Evolutionary conservation across 495 filamentous ascomycete genomes (phyloP).

Genomic region (Lasiosphaeris hirsuta): DNA sequence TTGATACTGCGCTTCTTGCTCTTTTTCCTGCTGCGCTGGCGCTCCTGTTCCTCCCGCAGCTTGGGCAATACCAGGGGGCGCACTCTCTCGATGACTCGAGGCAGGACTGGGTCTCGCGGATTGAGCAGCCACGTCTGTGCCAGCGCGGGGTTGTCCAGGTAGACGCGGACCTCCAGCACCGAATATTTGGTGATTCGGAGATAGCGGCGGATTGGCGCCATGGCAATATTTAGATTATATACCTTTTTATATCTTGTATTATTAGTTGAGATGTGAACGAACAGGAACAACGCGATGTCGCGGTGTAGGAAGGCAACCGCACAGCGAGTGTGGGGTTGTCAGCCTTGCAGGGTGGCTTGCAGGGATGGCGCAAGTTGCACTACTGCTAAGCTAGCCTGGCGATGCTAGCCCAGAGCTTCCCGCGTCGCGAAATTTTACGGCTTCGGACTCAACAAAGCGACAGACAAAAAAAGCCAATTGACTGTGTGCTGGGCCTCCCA

Average conservation of each 20-base stretch:
- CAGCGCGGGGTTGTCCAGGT: constrained; percentile 84
- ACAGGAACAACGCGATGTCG: neutral
- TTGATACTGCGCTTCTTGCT: constrained; percentile 73
- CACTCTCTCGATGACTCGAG: constrained; percentile 75
- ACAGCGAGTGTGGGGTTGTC: constrained; percentile 5
- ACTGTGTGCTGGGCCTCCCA: neutral
- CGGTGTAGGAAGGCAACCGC: neutral
- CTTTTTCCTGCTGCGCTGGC: constrained; percentile 53
- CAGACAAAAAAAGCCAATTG: neutral
- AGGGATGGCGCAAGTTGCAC: constrained; percentile 6
- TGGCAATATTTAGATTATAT: constrained; percentile 27
- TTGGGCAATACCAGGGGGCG: constrained; percentile 85
- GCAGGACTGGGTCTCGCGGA: constrained; percentile 66
- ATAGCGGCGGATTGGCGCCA: constrained; percentile 82
- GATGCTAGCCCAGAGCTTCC: neutral
- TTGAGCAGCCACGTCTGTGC: constrained; percentile 77
- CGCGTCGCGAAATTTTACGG: constrained; percentile 14
- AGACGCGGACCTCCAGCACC: constrained; percentile 91
- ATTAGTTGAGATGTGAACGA: neutral
- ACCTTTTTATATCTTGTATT: neutral
- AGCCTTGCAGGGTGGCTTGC: constrained; percentile 23
- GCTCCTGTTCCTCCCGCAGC: constrained; percentile 80
- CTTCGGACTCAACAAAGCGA: neutral
- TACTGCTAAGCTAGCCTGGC: constrained; percentile 6
- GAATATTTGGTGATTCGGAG: constrained; percentile 83